Evolutionary conservation across 163 green algal species (phyloP), one percentile per base, ranked within the genome.

Genomic region (Scenedesmus sp.): DNA sequence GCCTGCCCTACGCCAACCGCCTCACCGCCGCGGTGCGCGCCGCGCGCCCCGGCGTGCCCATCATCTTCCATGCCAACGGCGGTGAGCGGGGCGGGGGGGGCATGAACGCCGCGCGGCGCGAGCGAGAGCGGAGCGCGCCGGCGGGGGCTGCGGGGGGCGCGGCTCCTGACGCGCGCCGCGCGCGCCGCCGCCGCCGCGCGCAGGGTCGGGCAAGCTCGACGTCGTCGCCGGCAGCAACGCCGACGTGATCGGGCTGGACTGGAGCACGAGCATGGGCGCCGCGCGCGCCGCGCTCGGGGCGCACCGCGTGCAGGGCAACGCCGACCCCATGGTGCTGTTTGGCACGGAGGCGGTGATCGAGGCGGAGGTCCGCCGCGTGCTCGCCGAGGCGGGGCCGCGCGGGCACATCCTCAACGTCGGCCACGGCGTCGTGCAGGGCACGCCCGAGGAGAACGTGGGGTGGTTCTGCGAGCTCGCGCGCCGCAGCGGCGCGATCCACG

Each of bases 31-130:
- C 81, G 13, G 88, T 98, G 33, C 87, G 83, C 29, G 83, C 83
- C 6, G 80, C 85, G 76, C 89, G 95, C 77, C 96, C 96, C 5
- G 79, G 91, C 48, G 91, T 95, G 53, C 96, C 96, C 0, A 72
- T 99, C 65, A 99, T 99, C 62, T 95, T 98, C 83, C 95, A 99
- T 83, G 94, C 91, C 65, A 99, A 99, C 81, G 96, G 96, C 73
- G 93, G 94, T 85, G 69, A 44, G 70, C 22, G 0, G 18, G 47
- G 42, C 9, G 29, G 58, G 29, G 10, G n/a, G 28, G 14, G n/a
- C 10, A 29, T 60, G 63, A 34, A 54, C 0, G 31, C 24, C 17
- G 26, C 39, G 39, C 7, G 7, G 39, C 39, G 39, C 7, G 7
- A 47, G 39, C 39, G 39, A 47, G 7, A 47, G 6, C 7, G 7